Percentiles rank a stretch among this genome's conserved stretches.
Evolutionary conservation across 768 basidiomycete species (phyloP).

Genomic region (Lentinula sp.): DNA sequence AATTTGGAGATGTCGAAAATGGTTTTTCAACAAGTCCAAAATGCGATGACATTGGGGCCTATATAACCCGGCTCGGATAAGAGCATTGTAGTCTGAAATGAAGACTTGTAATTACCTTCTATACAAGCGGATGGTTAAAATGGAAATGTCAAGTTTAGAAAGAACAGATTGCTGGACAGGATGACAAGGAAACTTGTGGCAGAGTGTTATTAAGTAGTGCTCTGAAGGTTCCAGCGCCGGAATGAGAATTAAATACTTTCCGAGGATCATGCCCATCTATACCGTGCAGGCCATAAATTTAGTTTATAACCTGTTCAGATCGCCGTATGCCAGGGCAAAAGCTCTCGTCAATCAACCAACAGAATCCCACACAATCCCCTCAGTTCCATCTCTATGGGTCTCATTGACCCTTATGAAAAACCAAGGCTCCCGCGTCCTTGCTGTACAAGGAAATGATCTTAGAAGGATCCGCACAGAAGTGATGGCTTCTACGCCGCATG

Average conservation of each 20-base stretch:
- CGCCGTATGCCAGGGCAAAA: not conserved
- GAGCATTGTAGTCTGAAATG: not conserved
- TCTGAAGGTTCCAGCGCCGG: not conserved
- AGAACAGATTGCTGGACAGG: not conserved
- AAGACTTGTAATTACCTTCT: not conserved
- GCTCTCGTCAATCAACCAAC: not conserved
- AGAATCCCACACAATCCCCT: constrained; percentile 4
- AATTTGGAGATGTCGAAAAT: not conserved
- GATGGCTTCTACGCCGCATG: constrained; percentile 7
- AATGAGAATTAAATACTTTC: not conserved
- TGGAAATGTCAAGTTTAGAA: not conserved
- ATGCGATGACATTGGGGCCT: not conserved
- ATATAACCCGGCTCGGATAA: not conserved
- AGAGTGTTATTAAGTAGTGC: not conserved
- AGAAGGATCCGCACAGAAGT: constrained; percentile 1
- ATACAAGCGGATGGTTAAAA: not conserved
- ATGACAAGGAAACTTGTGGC: not conserved
- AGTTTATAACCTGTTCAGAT: not conserved
- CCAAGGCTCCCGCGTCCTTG: not conserved
- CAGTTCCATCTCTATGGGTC: constrained; percentile 1
- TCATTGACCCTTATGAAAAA: not conserved
- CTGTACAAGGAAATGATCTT: constrained; percentile 3
- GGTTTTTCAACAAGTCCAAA: not conserved
- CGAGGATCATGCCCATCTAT: not conserved
- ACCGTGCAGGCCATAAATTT: not conserved